A percentile compares a stretch with the other conserved stretches of the same genome.
phyloP scores from a whole-genome alignment of 257 asterid species.

The Solanum etuberosum region DNA sequence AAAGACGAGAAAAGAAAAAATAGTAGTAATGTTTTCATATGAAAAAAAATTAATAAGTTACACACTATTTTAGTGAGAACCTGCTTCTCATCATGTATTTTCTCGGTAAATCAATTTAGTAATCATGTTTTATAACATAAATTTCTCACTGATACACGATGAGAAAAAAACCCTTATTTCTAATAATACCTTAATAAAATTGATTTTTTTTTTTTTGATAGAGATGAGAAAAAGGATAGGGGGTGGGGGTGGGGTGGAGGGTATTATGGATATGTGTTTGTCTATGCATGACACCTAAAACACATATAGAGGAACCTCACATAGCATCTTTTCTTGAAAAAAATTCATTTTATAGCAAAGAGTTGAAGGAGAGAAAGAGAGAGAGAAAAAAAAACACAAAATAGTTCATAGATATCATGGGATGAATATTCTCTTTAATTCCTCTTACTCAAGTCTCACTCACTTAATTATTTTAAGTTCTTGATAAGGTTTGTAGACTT shows the following conservation, averaged over 20 bases:
- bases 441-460: not conserved
- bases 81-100: too few relatives aligned
- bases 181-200: not conserved
- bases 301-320: constrained; percentile 17
- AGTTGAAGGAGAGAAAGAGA: constrained; percentile 3
- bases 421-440: not conserved
- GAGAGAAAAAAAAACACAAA: not conserved
- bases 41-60: too few relatives aligned
- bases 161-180: too few relatives aligned
- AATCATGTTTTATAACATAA: too few relatives aligned
- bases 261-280: constrained; percentile 17
- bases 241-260: not conserved
- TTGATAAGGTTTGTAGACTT: not conserved
- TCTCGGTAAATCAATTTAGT: too few relatives aligned
- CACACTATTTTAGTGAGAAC: not conserved
- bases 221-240: not conserved
- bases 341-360: constrained; percentile 31
- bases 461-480: not conserved
- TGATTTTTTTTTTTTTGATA: too few relatives aligned
- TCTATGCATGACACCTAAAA: constrained; percentile 36
- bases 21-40: too few relatives aligned
- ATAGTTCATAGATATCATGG: not conserved
- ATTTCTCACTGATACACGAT: too few relatives aligned
- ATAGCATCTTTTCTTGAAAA: constrained; percentile 33
- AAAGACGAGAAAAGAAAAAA: too few relatives aligned